Base-by-base conservation (phyloP, 148 eudicot genomes). In the Chenopodium berlandieri region DNA sequence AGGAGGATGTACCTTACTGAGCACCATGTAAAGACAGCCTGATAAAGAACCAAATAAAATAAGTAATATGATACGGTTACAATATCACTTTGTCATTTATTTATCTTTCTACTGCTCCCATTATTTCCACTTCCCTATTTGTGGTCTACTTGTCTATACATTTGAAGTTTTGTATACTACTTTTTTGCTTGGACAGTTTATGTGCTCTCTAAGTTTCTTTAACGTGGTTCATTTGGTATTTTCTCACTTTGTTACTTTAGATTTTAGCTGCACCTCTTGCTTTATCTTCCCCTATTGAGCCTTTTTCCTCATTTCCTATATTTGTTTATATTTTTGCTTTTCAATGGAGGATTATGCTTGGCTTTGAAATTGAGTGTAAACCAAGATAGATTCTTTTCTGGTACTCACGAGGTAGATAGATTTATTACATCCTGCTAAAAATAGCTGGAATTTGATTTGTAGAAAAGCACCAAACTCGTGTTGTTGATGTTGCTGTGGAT, bases 401-500 rank as follows among this genome's bases (percentile, higher is more conserved):
- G 17, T 56, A 14, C 19, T 14, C 7, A 30, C 63, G 7, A 16
- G 17, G n/a, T 74, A 31, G 17, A 25, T 74, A 31, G 4, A 31
- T 37, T 69, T 14, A 5, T 16, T 20, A 17, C 12, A 31, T 47
- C 31, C 62, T 40, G 67, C 27, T 83, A 16, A 67, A 48, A 14
- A 25, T 34, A 37, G 30, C 20, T 72, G 13, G 27, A 73, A 54
- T 66, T 67, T 67, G 66, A 67, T 67, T 77, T 83, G 83, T 86
- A 88, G 90, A 83, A 70, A 86, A 82, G 81, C 83, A 56, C 68
- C 84, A 87, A 64, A 86, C 90, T n/a, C 84, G 90, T 44, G 63
- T 88, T 25, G 76, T 94, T 81, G 87, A 90, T 79, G 82, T 87
- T 78, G 74, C 87, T 78, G 89, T 86, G 87, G 99, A 96, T 90